Percentiles rank a stretch among this genome's conserved stretches.
Evolutionary conservation across 495 filamentous ascomycete species (phyloP).

Genomic region (Xylaria sp.): DNA sequence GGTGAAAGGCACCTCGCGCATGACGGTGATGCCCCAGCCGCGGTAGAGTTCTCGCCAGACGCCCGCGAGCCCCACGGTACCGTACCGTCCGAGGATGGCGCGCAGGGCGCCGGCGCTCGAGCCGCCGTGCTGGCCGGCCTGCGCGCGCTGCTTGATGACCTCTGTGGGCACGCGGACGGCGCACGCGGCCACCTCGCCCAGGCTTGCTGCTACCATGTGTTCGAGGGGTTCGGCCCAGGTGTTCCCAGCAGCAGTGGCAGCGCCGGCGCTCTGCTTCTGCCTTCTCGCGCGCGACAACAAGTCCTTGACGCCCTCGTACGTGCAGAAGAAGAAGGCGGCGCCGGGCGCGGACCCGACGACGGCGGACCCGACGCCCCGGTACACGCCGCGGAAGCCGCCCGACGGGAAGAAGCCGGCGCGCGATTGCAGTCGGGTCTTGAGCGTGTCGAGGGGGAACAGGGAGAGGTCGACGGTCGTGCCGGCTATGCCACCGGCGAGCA

Average conservation of each 20-base stretch:
- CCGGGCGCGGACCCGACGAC: constrained; percentile 93
- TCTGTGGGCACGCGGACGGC: constrained; percentile 93
- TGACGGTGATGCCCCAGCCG: constrained; percentile 87
- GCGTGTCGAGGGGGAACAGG: constrained; percentile 89
- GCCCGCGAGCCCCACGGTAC: constrained; percentile 53
- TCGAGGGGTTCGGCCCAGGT: constrained; percentile 43
- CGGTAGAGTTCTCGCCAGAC: constrained; percentile 87
- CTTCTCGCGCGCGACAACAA: constrained; percentile 48
- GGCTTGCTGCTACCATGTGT: constrained; percentile 86
- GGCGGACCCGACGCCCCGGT: constrained; percentile 72
- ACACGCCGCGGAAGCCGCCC: constrained; percentile 77
- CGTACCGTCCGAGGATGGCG: constrained; percentile 67
- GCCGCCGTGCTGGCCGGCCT: constrained; percentile 74
- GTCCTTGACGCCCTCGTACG: constrained; percentile 84
- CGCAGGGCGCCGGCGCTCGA: constrained; percentile 66
- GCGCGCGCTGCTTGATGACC: constrained; percentile 95
- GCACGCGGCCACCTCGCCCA: constrained; percentile 93
- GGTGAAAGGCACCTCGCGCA: constrained; percentile 96
- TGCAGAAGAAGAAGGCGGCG: constrained; percentile 98
- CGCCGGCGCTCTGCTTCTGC: constrained; percentile 24
- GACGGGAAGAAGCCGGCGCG: constrained; percentile 76
- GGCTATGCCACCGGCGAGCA: constrained; percentile 78
- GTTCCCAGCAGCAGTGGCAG: not conserved
- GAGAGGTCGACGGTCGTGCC: constrained; percentile 90
- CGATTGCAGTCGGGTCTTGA: constrained; percentile 94